Conservation (phyloP, 1,139 yeast species). For the Candida albicans region DNA sequence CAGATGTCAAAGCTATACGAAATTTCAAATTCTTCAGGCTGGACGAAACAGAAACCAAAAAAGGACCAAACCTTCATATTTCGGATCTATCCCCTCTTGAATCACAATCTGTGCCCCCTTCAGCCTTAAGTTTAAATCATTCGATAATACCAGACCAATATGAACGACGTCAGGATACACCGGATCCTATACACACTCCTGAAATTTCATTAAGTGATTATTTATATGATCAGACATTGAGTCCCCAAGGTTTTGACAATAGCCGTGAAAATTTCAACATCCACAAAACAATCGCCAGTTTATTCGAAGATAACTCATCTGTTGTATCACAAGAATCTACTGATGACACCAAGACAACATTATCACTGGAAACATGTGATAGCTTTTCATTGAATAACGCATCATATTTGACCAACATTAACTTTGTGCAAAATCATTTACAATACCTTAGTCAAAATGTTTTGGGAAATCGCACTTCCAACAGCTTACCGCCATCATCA, state of each 20-base stretch:
- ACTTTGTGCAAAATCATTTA: conserved; percentile 25
- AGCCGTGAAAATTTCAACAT: conserved; percentile 5
- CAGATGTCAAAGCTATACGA: too few relatives aligned
- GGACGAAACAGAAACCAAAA: too few relatives aligned
- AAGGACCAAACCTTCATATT: neutral
- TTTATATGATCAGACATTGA: neutral
- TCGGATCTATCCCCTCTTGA: neutral
- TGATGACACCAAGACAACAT: conserved; percentile 6
- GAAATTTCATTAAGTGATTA: neutral
- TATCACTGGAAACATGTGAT: conserved; percentile 13
- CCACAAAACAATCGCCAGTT: conserved; percentile 11
- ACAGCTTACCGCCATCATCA: conserved; percentile 7
- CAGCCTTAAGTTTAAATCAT: neutral
- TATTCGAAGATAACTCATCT: conserved; percentile 11
- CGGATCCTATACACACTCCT: neutral
- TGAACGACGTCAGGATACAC: neutral
- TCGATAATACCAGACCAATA: neutral
- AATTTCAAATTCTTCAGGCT: too few relatives aligned
- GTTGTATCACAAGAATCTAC: conserved; percentile 5
- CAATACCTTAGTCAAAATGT: conserved; percentile 22
- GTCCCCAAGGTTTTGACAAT: neutral
- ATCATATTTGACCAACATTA: conserved; percentile 30
- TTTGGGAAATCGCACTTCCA: conserved; percentile 9
- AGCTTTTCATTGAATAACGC: conserved; percentile 11
- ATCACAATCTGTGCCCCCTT: neutral